Base-by-base conservation (phyloP, 208 protist species). In the Trypanosoma mega region DNA sequence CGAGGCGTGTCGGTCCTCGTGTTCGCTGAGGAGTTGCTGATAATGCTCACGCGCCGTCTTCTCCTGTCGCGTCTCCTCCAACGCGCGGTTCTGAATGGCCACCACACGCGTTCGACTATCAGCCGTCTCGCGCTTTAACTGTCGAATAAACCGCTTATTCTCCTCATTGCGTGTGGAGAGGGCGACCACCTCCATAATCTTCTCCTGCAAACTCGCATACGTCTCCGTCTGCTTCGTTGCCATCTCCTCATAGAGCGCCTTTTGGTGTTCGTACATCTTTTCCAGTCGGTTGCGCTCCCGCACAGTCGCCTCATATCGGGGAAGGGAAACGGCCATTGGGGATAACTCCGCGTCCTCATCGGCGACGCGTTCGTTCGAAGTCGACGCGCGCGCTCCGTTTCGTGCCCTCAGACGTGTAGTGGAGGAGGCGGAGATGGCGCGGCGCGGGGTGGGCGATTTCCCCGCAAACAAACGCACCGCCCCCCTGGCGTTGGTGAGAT, bases 261-360 rank as follows among this genome's bases (percentile, higher is more conserved):
- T 81, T 46, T 95, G 89, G 67, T 95, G 89, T 50, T 92, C 85
- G 54, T 93, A 95, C 89, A 95, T 95, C 55, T 91, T 90, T 47
- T 84, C 72, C 50, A 73, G 90, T 26, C 83, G 85, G 54, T 89
- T 81, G 18, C 89, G 80, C 63, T 95, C 85, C 29, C 72, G 63
- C 65, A 87, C 72, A 61, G 92, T 34, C 16, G 37, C 48, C 71
- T 90, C 81, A 43, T 78, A 85, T 6, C 87, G 78, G 4, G 37
- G 46, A 29, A 82, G 65, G 9, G 81, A 63, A 24, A 95, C 81
- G 64, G 68, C 61, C 11, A 14, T 7, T 7, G 37, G 21, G 18
- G 21, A 41, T 31, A 65, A 72, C 70, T 80, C 73, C 7, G 63
- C 33, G 1, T 47, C 60, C 21, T 63, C 34, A 14, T 57, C 62